A percentile compares a stretch with the other conserved stretches of the same genome.
Conservation (phyloP, 164 flowering plant species). For the Brasenia schreberi region DNA sequence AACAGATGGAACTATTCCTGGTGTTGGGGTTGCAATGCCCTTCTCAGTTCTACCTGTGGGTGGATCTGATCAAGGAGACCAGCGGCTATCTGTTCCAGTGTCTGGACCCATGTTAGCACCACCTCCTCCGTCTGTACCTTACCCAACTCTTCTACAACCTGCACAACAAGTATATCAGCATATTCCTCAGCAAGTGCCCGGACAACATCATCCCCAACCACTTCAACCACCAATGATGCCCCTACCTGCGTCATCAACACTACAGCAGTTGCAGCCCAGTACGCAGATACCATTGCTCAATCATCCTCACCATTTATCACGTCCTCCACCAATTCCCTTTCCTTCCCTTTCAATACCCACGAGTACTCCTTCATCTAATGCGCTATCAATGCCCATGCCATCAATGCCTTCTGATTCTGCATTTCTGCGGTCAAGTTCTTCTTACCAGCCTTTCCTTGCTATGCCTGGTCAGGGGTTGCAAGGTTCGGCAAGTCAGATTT, state of each 20-base stretch:
- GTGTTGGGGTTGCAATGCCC: conserved; percentile 93
- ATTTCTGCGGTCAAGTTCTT: background rate
- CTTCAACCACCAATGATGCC: conserved; percentile 58
- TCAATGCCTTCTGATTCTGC: conserved; percentile 12
- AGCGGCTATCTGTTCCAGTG: conserved; percentile 38
- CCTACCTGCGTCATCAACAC: conserved; percentile 43
- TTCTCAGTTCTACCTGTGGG: conserved; percentile 55
- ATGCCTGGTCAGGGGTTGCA: conserved; percentile 52
- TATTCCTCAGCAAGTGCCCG: conserved; percentile 43
- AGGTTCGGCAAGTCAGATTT: conserved; percentile 52
- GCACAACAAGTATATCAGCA: conserved; percentile 73
- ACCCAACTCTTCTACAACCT: conserved; percentile 61
- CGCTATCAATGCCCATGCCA: background rate
- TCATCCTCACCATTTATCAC: conserved; percentile 67
- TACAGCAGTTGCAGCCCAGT: conserved; percentile 70
- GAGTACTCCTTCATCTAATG: background rate
- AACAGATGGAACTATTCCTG: conserved; percentile 95
- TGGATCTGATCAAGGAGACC: conserved; percentile 65
- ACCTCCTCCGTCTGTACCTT: conserved; percentile 95
- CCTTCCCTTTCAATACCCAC: background rate
- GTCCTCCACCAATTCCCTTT: conserved; percentile 50
- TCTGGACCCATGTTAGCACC: conserved; percentile 72
- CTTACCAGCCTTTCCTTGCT: background rate
- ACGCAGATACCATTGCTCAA: conserved; percentile 41
- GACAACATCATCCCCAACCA: conserved; percentile 42